Evolutionary conservation across 2,329 filamentous ascomycete species (phyloP).

Genomic region (Penicillium sp.): DNA sequence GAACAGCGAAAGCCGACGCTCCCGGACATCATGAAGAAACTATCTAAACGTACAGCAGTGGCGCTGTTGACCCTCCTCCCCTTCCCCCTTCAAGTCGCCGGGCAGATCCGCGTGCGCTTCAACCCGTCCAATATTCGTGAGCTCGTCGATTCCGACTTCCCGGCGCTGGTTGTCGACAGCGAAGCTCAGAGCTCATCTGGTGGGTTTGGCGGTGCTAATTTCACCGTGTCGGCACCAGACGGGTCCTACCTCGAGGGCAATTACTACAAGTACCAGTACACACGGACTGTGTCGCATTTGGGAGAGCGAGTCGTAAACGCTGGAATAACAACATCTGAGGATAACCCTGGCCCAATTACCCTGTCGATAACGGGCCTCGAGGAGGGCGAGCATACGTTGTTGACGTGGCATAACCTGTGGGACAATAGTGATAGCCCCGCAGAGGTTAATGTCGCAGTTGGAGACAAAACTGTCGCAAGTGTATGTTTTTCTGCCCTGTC

Average conservation of each 20-base stretch:
- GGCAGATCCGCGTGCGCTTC: conserved; percentile 15
- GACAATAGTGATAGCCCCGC: conserved; percentile 1
- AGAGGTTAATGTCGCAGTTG: neutral
- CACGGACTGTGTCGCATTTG: conserved; percentile 13
- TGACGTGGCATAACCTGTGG: conserved; percentile 20
- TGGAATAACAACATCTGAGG: conserved; percentile 8
- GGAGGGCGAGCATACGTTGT: conserved; percentile 13
- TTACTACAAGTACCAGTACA: conserved; percentile 20
- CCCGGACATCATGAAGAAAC: too few species aligned
- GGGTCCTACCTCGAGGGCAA: conserved; percentile 16
- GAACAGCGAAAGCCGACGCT: too few species aligned
- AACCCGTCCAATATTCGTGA: conserved; percentile 7
- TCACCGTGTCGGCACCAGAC: conserved; percentile 5
- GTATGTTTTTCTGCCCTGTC: neutral
- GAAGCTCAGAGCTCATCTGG: conserved; percentile 10
- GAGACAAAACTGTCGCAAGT: conserved; percentile 6
- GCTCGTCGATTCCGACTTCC: conserved; percentile 14
- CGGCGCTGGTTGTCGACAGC: conserved; percentile 11
- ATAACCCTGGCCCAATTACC: conserved; percentile 12
- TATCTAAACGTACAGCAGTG: neutral
- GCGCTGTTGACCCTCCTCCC: neutral
- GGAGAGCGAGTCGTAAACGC: conserved; percentile 19
- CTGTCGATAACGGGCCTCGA: conserved; percentile 5
- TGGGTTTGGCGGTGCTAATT: neutral
- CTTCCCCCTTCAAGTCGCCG: neutral